These are phyloP conservation scores for Fusarium longipes DNA, from an alignment of 2,329 filamentous ascomycete genomes.

Conservation along the genomic window DNA sequence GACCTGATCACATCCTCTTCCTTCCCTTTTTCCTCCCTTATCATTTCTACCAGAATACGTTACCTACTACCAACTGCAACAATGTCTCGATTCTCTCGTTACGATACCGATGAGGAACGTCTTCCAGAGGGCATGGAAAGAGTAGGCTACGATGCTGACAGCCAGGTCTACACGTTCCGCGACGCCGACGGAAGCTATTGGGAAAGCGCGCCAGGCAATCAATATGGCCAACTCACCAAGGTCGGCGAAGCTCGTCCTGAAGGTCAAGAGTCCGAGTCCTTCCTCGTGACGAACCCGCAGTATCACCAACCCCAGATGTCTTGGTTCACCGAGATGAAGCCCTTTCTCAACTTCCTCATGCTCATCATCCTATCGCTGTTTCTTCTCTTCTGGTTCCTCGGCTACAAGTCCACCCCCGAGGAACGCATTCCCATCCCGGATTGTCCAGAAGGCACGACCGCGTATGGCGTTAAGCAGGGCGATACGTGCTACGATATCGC, in stretches of 20 bases:
- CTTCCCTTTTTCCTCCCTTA: conserved; percentile 2
- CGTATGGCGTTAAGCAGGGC: conserved; percentile 57
- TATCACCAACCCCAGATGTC: conserved; percentile 50
- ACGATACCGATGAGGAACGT: conserved; percentile 62
- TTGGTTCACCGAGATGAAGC: conserved; percentile 64
- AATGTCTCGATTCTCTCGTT: conserved; percentile 58
- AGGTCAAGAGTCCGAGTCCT: conserved; percentile 49
- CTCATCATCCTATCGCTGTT: conserved; percentile 64
- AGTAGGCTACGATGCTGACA: conserved; percentile 67
- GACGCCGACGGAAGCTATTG: conserved; percentile 61
- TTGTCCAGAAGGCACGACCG: conserved; percentile 48
- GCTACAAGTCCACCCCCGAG: conserved; percentile 46
- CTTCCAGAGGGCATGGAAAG: conserved; percentile 66
- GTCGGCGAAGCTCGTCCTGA: conserved; percentile 49
- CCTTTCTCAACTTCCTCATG: conserved; percentile 69
- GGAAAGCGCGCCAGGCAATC: conserved; percentile 61
- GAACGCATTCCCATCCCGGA: conserved; percentile 22
- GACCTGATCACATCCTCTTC: not conserved
- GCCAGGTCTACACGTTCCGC: conserved; percentile 63
- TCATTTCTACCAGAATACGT: not conserved
- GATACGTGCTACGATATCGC: conserved; percentile 67
- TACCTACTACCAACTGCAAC: not conserved
- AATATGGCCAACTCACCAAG: conserved; percentile 61
- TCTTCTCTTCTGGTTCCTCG: conserved; percentile 61
- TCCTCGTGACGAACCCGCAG: conserved; percentile 42